Evolutionary conservation across 805 yeast genomes (phyloP).

Genomic region (Metschnikowia santaceciliae): DNA sequence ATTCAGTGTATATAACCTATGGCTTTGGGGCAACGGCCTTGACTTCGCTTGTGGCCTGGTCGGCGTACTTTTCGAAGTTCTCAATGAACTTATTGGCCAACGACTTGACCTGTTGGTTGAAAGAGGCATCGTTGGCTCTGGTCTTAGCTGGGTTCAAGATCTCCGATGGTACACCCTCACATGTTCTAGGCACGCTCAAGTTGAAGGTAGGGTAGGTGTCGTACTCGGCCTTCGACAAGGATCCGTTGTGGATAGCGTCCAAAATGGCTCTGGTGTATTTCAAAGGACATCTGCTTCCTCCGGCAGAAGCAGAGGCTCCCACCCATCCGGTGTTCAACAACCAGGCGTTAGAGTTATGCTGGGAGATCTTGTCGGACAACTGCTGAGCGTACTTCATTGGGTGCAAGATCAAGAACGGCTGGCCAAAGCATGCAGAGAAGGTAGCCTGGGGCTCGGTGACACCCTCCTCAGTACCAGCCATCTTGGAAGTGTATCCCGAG

Average conservation of each 20-base stretch:
- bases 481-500: conserved; percentile 97
- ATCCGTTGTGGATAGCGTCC: conserved; percentile 92
- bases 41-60: conserved; percentile 81
- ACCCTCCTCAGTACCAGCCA: conserved; percentile 99
- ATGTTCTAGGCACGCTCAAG: conserved; percentile 78
- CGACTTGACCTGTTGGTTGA: conserved; percentile 42
- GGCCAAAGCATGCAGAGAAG: conserved; percentile 98
- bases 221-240: conserved; percentile 71
- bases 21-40: conserved; percentile 84
- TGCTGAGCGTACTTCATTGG: conserved; percentile 98
- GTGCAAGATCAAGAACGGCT: conserved; percentile 96
- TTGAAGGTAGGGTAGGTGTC: conserved; percentile 86
- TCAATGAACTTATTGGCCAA: conserved; percentile 78
- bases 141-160: conserved; percentile 81
- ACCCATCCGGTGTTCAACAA: conserved; percentile 98
- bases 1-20: conserved; percentile 13
- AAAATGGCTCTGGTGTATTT: conserved; percentile 96
- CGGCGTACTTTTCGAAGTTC: conserved; percentile 81
- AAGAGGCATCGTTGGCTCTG: conserved; percentile 39
- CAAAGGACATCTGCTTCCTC: conserved; percentile 96
- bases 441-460: conserved; percentile 97
- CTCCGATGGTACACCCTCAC: conserved; percentile 78
- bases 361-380: conserved; percentile 85
- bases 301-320: conserved; percentile 85
- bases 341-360: conserved; percentile 93